phyloP scores from a whole-genome alignment of 306 rosid genomes.

The Castanospermum australe region DNA sequence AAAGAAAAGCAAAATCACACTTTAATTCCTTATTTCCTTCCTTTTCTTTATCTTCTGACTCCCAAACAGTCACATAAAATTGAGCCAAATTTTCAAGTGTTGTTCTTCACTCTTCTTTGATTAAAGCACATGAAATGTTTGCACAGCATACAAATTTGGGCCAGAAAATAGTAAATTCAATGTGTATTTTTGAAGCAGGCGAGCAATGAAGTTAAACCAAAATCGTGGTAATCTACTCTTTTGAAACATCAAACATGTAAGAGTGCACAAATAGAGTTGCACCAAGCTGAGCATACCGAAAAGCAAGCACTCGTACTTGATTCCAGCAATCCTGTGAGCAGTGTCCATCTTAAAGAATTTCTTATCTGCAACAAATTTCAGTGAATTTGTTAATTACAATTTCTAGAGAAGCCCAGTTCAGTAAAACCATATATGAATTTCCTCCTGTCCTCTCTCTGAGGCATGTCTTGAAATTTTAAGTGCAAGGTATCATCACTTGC shows the following conservation, averaged over 20 bases:
- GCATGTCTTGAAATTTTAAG: neutral
- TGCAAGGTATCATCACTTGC: neutral
- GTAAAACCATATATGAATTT: neutral
- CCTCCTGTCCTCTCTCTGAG: neutral
- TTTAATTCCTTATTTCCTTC: neutral
- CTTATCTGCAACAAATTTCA: conserved; percentile 37
- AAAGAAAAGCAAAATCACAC: neutral
- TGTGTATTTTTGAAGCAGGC: neutral
- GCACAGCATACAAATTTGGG: neutral
- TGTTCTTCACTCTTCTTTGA: neutral
- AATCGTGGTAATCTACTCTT: neutral
- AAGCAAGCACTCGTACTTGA: conserved; percentile 70
- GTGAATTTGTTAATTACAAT: neutral
- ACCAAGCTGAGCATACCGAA: conserved; percentile 68
- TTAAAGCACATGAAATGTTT: neutral
- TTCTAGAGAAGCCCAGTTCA: neutral
- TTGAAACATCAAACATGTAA: neutral
- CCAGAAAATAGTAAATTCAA: neutral
- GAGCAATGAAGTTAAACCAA: neutral
- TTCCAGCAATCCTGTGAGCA: conserved; percentile 33
- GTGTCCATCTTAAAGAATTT: conserved; percentile 47
- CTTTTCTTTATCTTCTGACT: neutral
- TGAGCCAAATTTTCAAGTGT: neutral
- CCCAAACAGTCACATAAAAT: neutral
- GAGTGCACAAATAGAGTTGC: conserved; percentile 12